Evolutionary conservation across 495 filamentous ascomycete genomes (phyloP), one percentile per base, ranked within the genome.

Genomic region (Bathelium albidoporum): DNA sequence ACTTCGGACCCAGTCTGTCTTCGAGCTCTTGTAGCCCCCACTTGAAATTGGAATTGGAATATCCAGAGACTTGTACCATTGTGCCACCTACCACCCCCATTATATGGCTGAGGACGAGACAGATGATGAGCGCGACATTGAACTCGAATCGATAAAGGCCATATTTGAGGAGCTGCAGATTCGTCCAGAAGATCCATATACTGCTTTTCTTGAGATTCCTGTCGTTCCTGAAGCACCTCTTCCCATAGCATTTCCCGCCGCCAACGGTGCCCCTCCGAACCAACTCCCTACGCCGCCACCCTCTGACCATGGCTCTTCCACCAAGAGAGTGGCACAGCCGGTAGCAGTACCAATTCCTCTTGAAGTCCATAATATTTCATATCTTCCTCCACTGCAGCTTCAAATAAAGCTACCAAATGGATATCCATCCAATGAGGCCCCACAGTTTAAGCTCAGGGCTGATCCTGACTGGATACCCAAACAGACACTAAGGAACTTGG

Each of bases 81-180:
- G n/a, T n/a, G n/a, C n/a, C n/a, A n/a, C n/a, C n/a, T n/a, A n/a
- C n/a, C n/a, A n/a, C n/a, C n/a, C n/a, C n/a, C 34, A 14, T 14
- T 39, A 10, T 67, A 74, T 75, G 70, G 62, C 67, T 58, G 76
- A 76, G 22, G 16, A 36, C 22, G 58, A 80, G 60, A 32, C 32
- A 39, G 85, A 85, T 26, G 88, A 90, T 69, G 83, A 88, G 64
- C 89, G 94, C 61, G 80, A 85, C 20, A 79, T 86, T 18, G 94
- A 98, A 75, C 80, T 98, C 58, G 84, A 82, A 55, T 85, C 91
- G n/a, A 85, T 97, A 52, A 79, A 81, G 16, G 88, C 91, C 69
- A 97, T 98, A 66, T 98, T 84, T 66, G 93, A 93, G 22, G 94
- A 98, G 73, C 83, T 96, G 18, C 78, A 79, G 32, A 74, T 88